These are phyloP conservation scores for Metschnikowia gruessii DNA, from an alignment of 805 yeast genomes.

Conservation along the genomic window DNA sequence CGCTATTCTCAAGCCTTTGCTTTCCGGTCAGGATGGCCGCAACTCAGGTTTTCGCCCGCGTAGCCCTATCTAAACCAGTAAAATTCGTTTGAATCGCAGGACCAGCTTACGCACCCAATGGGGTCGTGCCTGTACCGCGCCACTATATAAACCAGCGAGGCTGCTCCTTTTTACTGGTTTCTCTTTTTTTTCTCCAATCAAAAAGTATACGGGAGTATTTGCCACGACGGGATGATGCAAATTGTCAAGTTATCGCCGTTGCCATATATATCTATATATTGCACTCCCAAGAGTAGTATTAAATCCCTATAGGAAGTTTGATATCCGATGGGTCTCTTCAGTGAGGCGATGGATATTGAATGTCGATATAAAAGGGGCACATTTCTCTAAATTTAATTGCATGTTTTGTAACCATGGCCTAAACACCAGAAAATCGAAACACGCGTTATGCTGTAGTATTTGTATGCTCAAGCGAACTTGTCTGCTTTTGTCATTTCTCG, in stretches of 20 bases:
- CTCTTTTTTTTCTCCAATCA: constrained; percentile 45
- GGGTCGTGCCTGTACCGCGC: constrained; percentile 15
- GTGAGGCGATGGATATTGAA: constrained; percentile 56
- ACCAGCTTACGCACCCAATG: background rate
- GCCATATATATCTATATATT: constrained; percentile 47
- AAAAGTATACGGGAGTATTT: constrained; percentile 59
- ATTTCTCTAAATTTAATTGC: constrained; percentile 13
- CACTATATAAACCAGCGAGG: constrained; percentile 14
- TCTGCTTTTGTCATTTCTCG: too few relatives aligned
- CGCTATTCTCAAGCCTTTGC: too few relatives aligned
- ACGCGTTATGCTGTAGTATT: background rate
- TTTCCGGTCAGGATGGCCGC: too few relatives aligned
- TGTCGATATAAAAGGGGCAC: constrained; percentile 54
- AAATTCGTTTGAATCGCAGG: background rate
- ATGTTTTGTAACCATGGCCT: background rate
- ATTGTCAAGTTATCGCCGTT: constrained; percentile 62
- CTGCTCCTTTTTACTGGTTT: constrained; percentile 10
- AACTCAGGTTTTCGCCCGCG: too few relatives aligned
- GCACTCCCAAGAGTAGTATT: constrained; percentile 51
- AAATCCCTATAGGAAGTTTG: constrained; percentile 61
- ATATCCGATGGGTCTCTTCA: constrained; percentile 46
- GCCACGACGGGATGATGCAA: constrained; percentile 66
- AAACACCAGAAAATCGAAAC: background rate
- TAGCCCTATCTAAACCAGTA: background rate
- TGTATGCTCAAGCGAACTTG: too few relatives aligned